Percentiles rank a stretch among this genome's conserved stretches.
Evolutionary conservation across 345 rosid species (phyloP).

Genomic region (Citrus unshiu): DNA sequence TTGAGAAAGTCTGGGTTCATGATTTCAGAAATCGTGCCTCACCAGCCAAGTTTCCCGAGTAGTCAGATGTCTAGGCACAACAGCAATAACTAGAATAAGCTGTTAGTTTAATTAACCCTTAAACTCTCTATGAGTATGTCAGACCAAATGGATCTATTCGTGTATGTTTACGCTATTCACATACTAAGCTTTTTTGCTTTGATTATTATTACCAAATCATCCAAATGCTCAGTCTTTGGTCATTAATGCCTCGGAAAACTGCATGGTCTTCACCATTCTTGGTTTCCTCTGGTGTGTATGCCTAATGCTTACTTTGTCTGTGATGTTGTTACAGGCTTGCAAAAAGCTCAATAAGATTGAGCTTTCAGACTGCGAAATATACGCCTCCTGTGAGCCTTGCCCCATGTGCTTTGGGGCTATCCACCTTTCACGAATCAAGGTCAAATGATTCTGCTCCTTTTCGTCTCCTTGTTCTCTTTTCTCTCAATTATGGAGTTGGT

Average conservation of each 20-base stretch:
- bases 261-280: not conserved
- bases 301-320: not conserved
- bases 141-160: not conserved
- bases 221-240: not conserved
- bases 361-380: constrained; percentile 63
- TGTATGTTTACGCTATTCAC: not conserved
- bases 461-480: not conserved
- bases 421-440: constrained; percentile 61
- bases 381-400: constrained; percentile 68
- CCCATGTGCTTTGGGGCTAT: constrained; percentile 78
- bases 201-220: not conserved
- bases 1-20: not conserved
- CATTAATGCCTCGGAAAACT: constrained; percentile 1
- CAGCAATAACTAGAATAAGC: not conserved
- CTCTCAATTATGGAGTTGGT: not conserved
- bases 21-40: not conserved
- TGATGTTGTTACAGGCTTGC: constrained; percentile 41
- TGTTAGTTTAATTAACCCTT: not conserved
- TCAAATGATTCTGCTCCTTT: not conserved
- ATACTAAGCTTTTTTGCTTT: not conserved
- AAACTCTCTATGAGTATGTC: not conserved
- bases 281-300: not conserved
- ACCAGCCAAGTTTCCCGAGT: not conserved
- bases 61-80: not conserved
- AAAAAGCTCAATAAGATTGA: constrained; percentile 53